Evolutionary conservation across 1,139 yeast genomes (phyloP).

Genomic region (Geotrichum fermentans): DNA sequence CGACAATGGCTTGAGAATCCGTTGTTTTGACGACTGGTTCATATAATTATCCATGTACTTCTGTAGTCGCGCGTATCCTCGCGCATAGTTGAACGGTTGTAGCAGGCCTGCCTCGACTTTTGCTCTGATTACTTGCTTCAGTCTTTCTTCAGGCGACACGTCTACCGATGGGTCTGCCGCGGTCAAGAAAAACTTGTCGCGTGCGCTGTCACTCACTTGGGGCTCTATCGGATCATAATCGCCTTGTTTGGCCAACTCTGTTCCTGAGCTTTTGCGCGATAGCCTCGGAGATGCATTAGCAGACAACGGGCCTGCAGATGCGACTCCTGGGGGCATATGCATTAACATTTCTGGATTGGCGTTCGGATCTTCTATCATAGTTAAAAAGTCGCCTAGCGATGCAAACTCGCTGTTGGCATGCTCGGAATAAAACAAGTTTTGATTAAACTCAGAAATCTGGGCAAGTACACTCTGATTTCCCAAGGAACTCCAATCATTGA

Average conservation of each 20-base stretch:
- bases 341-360: conserved; percentile 18
- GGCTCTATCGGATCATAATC: conserved; percentile 19
- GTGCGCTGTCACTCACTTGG: conserved; percentile 55
- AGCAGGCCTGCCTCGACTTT: conserved; percentile 89
- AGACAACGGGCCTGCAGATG: conserved; percentile 15
- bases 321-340: conserved; percentile 7
- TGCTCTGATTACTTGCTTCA: conserved; percentile 93
- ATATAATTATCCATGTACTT: conserved; percentile 85
- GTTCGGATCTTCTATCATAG: conserved; percentile 80
- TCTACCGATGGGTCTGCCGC: conserved; percentile 98
- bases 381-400: conserved; percentile 80
- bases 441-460: conserved; percentile 31
- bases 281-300: conserved; percentile 19
- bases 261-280: conserved; percentile 18
- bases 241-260: conserved; percentile 18
- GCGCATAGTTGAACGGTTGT: conserved; percentile 90
- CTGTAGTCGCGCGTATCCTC: conserved; percentile 87
- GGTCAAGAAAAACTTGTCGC: conserved; percentile 88
- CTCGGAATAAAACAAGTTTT: conserved; percentile 67
- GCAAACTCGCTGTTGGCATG: conserved; percentile 93
- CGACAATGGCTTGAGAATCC: conserved; percentile 83
- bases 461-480: conserved; percentile 28
- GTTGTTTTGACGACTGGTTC: conserved; percentile 77
- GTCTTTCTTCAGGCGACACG: conserved; percentile 87
- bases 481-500: conserved; percentile 28